These are phyloP conservation scores for Salix dunnii DNA, from an alignment of 345 rosid species.

Conservation along the genomic window DNA sequence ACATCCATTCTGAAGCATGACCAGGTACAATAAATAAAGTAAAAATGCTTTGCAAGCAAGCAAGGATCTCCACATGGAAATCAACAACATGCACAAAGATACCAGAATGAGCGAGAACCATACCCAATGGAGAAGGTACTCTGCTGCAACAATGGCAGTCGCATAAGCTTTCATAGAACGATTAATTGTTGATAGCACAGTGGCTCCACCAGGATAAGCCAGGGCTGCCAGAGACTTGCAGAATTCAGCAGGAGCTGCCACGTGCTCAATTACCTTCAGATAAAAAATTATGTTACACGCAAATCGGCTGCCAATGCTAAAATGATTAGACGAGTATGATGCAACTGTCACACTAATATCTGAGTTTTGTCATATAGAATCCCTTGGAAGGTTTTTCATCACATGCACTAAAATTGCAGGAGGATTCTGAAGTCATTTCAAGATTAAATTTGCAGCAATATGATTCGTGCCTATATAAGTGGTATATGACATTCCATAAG, in stretches of 20 bases:
- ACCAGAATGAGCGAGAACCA: neutral
- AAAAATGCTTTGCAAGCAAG: neutral
- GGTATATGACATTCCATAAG: neutral
- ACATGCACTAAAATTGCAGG: neutral
- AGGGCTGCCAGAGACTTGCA: slow-evolving; percentile 79
- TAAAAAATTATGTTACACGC: neutral
- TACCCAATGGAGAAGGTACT: slow-evolving; percentile 89
- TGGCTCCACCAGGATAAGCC: slow-evolving; percentile 64
- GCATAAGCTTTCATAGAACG: slow-evolving; percentile 85
- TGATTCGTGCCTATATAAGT: neutral
- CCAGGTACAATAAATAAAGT: neutral
- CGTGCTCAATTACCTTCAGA: slow-evolving; percentile 81
- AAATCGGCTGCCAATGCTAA: neutral
- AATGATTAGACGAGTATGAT: neutral
- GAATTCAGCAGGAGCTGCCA: slow-evolving; percentile 85
- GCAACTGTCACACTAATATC: neutral
- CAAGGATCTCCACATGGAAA: neutral
- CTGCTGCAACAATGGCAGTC: slow-evolving; percentile 83
- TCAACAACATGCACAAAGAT: neutral
- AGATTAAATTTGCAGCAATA: neutral
- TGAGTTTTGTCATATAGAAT: neutral
- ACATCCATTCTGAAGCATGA: neutral
- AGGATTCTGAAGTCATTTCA: neutral
- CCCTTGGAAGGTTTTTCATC: neutral
- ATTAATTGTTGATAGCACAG: slow-evolving; percentile 73